Percentiles rank a stretch among this genome's conserved stretches.
These are phyloP conservation scores for Boletus mariae DNA, from an alignment of 1,284 basidiomycete species.

Conservation along the genomic window DNA sequence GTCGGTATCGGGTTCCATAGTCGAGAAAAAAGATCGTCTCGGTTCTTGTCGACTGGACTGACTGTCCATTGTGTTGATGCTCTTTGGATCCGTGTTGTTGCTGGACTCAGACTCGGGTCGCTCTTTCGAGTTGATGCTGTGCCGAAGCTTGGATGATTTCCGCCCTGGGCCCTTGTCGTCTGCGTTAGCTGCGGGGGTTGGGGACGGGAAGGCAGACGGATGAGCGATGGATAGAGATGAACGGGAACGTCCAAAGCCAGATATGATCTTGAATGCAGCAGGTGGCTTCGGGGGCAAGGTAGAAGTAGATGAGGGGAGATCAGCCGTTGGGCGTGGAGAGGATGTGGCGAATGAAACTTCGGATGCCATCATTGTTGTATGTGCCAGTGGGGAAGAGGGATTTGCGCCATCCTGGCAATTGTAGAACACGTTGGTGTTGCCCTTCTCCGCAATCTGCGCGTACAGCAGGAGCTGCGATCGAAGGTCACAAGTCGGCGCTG, in stretches of 20 bases:
- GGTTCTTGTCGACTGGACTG: constrained; percentile 34
- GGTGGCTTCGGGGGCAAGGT: constrained; percentile 41
- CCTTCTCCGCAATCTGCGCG: constrained; percentile 68
- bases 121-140: constrained; percentile 35
- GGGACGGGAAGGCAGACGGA: constrained; percentile 28
- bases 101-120: constrained; percentile 51
- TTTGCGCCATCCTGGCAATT: constrained; percentile 49
- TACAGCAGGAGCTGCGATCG: constrained; percentile 70
- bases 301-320: constrained; percentile 37
- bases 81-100: constrained; percentile 46
- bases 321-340: constrained; percentile 50
- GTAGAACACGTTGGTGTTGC: constrained; percentile 51
- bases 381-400: constrained; percentile 26
- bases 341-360: constrained; percentile 51
- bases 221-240: constrained; percentile 35
- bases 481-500: constrained; percentile 79
- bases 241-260: constrained; percentile 60
- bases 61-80: constrained; percentile 40
- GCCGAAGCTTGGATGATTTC: constrained; percentile 31
- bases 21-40: constrained; percentile 30
- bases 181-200: constrained; percentile 15
- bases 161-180: constrained; percentile 33
- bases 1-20: constrained; percentile 24
- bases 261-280: constrained; percentile 60
- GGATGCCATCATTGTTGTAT: constrained; percentile 43